phyloP scores from a whole-genome alignment of 2,329 filamentous ascomycete genomes.

The Botryotinia calthae region DNA sequence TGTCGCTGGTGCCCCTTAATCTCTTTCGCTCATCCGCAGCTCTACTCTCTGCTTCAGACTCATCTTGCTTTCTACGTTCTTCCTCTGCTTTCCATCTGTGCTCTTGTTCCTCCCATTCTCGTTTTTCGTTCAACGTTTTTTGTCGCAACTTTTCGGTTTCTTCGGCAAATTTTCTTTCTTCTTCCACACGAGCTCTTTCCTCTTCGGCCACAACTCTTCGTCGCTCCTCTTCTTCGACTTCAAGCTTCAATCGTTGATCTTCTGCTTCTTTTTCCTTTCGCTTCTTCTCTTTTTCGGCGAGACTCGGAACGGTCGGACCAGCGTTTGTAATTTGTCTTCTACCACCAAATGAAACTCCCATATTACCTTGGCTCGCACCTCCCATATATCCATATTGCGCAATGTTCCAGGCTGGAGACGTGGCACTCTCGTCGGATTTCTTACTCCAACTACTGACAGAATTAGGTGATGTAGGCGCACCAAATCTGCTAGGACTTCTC shows the following conservation, averaged over 20 bases:
- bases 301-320: slow-evolving; percentile 72
- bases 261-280: slow-evolving; percentile 56
- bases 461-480: slow-evolving; percentile 50
- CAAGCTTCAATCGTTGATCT: slow-evolving; percentile 56
- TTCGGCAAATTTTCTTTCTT: slow-evolving; percentile 66
- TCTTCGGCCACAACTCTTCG: slow-evolving; percentile 54
- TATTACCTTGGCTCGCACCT: slow-evolving; percentile 90
- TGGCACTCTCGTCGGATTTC: slow-evolving; percentile 74
- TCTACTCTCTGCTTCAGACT: slow-evolving; percentile 67
- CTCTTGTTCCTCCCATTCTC: slow-evolving; percentile 76
- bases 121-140: slow-evolving; percentile 64
- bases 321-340: slow-evolving; percentile 89
- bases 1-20: slow-evolving; percentile 59
- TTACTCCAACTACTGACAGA: slow-evolving; percentile 87
- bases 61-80: slow-evolving; percentile 67
- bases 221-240: slow-evolving; percentile 53
- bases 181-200: slow-evolving; percentile 57
- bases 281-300: slow-evolving; percentile 79
- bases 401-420: slow-evolving; percentile 94
- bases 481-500: slow-evolving; percentile 61
- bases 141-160: slow-evolving; percentile 58
- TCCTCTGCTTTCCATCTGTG: slow-evolving; percentile 75
- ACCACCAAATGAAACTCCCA: slow-evolving; percentile 89
- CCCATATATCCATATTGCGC: slow-evolving; percentile 98
- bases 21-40: slow-evolving; percentile 64